Percentiles rank a stretch among this genome's conserved stretches.
phyloP scores from a whole-genome alignment of 257 asterid species.

The Capsicum rhomboideum region DNA sequence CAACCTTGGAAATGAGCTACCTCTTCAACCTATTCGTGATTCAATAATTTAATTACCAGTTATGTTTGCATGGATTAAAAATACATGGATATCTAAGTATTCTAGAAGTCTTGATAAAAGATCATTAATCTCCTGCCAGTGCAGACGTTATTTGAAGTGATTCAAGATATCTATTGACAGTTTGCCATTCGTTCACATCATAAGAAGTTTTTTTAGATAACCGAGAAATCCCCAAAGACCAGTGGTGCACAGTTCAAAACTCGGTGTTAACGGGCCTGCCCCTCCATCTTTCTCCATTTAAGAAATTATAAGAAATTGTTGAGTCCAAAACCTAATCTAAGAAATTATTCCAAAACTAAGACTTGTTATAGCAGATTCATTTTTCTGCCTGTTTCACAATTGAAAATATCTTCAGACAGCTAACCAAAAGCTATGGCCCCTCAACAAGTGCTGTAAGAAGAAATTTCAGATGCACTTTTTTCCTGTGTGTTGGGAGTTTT shows the following conservation, averaged over 20 bases:
- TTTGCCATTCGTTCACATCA: background rate
- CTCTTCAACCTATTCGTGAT: background rate
- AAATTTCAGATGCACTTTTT: background rate
- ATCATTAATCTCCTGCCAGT: background rate
- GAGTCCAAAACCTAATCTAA: background rate
- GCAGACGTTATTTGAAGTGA: background rate
- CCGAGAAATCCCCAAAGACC: background rate
- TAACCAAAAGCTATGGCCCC: background rate
- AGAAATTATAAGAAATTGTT: background rate
- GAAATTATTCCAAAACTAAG: background rate
- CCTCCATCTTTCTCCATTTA: background rate
- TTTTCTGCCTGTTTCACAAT: background rate
- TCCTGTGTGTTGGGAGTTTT: background rate
- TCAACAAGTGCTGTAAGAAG: background rate
- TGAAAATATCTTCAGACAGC: background rate
- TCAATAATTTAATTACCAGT: background rate
- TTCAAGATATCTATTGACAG: background rate
- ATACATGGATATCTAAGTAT: background rate
- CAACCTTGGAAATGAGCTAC: background rate
- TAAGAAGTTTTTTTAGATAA: background rate
- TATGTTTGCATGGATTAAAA: background rate
- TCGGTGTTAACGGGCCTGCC: background rate
- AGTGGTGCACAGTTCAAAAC: background rate
- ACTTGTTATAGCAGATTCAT: background rate
- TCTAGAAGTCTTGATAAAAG: background rate